Conservation (phyloP, 371 early-diverging fungal species). For the Apophysomyces ossiformis region DNA sequence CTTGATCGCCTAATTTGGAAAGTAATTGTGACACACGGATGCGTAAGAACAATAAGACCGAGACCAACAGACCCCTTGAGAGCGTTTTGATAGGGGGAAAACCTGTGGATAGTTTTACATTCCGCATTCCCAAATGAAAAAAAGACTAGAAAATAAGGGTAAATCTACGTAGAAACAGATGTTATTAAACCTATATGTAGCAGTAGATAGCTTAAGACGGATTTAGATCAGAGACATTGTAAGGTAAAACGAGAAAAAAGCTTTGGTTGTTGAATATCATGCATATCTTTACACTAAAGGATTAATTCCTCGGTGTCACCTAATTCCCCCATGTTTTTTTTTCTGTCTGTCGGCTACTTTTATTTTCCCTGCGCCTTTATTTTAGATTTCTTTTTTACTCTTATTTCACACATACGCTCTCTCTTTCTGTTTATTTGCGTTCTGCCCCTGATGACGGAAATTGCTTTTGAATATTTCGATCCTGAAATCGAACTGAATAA, state of each 20-base stretch:
- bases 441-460: constrained; percentile 21
- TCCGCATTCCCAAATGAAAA: not conserved
- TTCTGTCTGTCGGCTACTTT: not conserved
- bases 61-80: not conserved
- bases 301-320: not conserved
- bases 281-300: not conserved
- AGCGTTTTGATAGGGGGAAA: not conserved
- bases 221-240: too few species aligned
- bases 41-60: constrained; percentile 9
- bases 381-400: not conserved
- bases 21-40: not conserved
- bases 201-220: too few species aligned
- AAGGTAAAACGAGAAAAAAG: too few species aligned
- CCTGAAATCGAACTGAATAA: constrained; percentile 44
- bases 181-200: too few species aligned
- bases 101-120: not conserved
- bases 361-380: not conserved
- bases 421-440: constrained; percentile 12
- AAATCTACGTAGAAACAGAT: too few species aligned
- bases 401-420: not conserved
- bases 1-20: not conserved
- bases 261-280: too few species aligned
- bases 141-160: too few species aligned
- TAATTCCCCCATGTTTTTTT: not conserved
- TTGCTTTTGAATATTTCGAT: constrained; percentile 52